Percentiles rank a stretch among this genome's conserved stretches.
phyloP scores from a whole-genome alignment of 2,329 filamentous ascomycete genomes.

The Cercospora zeina region DNA sequence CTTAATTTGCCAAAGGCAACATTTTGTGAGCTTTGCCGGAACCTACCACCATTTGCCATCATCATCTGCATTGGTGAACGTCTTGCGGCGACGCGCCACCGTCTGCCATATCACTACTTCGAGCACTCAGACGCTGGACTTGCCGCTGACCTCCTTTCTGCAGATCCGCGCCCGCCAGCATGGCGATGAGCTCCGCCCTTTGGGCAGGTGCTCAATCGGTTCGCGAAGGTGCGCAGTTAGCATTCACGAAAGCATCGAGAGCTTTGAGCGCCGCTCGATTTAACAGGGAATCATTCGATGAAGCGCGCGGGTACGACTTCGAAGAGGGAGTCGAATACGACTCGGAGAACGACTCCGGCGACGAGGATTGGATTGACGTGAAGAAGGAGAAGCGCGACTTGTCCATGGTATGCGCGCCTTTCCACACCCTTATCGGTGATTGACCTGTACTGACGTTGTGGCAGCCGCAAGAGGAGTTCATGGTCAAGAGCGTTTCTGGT shows the following conservation, averaged over 20 bases:
- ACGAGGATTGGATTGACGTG: slow-evolving; percentile 14
- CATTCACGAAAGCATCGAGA: slow-evolving; percentile 6
- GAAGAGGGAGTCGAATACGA: slow-evolving; percentile 5
- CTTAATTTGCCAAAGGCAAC: neutral
- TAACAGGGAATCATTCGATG: slow-evolving; percentile 16
- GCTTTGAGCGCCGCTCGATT: slow-evolving; percentile 9
- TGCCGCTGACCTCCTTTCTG: neutral
- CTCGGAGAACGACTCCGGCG: slow-evolving; percentile 12
- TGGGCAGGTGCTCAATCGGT: slow-evolving; percentile 1
- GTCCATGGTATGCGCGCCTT: neutral
- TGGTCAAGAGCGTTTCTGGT: neutral
- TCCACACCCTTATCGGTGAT: neutral
- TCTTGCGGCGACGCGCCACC: slow-evolving; percentile 6
- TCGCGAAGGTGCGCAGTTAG: neutral
- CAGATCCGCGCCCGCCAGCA: slow-evolving; percentile 1
- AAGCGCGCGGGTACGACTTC: slow-evolving; percentile 6
- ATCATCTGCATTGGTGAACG: slow-evolving; percentile 2
- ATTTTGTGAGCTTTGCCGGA: slow-evolving; percentile 6
- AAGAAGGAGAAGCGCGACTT: neutral
- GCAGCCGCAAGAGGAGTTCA: slow-evolving; percentile 13
- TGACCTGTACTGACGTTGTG: neutral
- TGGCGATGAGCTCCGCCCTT: slow-evolving; percentile 16
- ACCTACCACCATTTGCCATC: slow-evolving; percentile 1
- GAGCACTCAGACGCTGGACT: neutral
- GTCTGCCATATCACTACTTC: neutral